Conservation (phyloP, 805 yeast genomes). For the Teunomyces lycoperdinae region DNA sequence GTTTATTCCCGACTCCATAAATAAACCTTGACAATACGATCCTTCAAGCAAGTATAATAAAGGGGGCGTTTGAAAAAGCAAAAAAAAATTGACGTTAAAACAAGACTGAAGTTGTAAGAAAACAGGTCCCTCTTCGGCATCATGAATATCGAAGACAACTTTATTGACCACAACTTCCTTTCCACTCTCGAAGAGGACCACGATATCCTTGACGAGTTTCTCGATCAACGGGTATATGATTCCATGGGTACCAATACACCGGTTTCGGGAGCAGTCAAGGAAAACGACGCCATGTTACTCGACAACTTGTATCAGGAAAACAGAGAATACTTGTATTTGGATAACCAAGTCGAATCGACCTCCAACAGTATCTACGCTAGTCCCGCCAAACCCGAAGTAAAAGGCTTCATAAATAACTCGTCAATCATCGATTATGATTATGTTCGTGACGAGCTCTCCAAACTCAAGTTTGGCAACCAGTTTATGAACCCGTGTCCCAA, state of each 20-base stretch:
- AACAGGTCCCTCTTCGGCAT: neutral
- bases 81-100: no score
- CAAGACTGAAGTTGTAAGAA: neutral
- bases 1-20: neutral
- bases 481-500: slow-evolving; percentile 36
- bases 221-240: slow-evolving; percentile 52
- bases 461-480: slow-evolving; percentile 51
- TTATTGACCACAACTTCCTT: slow-evolving; percentile 21
- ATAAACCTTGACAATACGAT: no score
- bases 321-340: slow-evolving; percentile 20
- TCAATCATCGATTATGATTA: slow-evolving; percentile 36
- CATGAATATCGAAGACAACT: slow-evolving; percentile 8
- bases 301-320: slow-evolving; percentile 15
- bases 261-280: slow-evolving; percentile 11
- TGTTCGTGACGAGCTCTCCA: slow-evolving; percentile 49
- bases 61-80: no score
- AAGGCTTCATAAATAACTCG: neutral
- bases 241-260: slow-evolving; percentile 20
- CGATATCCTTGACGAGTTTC: slow-evolving; percentile 56
- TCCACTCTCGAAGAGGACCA: slow-evolving; percentile 25
- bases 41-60: no score
- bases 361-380: slow-evolving; percentile 17
- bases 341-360: slow-evolving; percentile 7
- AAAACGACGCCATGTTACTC: slow-evolving; percentile 11
- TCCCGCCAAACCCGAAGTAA: slow-evolving; percentile 12